Percentiles rank a stretch among this genome's conserved stretches.
Conservation (phyloP, 129 eudicot species). For the Flaveria robusta region DNA sequence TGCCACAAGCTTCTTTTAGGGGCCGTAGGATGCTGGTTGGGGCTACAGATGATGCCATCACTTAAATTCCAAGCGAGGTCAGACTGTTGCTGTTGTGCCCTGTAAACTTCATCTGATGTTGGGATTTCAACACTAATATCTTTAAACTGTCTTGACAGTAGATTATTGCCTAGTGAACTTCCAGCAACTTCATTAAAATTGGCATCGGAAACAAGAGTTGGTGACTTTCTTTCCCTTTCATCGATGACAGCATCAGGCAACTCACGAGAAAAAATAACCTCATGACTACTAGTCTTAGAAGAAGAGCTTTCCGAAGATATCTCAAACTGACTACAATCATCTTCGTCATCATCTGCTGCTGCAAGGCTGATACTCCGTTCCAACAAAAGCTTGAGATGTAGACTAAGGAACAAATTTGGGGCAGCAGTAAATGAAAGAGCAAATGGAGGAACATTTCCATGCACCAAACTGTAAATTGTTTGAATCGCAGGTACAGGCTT, state of each 20-base stretch:
- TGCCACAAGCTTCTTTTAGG: conserved; percentile 48
- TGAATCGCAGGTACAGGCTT: conserved; percentile 29
- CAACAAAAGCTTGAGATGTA: conserved; percentile 80
- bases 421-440: conserved; percentile 76
- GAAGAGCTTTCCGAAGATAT: conserved; percentile 34
- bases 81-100: conserved; percentile 28
- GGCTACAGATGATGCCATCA: conserved; percentile 47
- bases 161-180: conserved; percentile 14
- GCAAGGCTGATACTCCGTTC: conserved; percentile 57
- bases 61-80: conserved; percentile 40
- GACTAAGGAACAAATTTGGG: conserved; percentile 61
- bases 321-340: conserved; percentile 29
- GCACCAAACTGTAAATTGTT: conserved; percentile 38
- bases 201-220: conserved; percentile 40
- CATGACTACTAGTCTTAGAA: conserved; percentile 12
- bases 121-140: conserved; percentile 62
- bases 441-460: conserved; percentile 59
- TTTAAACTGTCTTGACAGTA: conserved; percentile 11
- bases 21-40: conserved; percentile 35
- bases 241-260: conserved; percentile 27
- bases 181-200: conserved; percentile 18
- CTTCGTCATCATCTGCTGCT: conserved; percentile 32
- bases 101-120: conserved; percentile 38
- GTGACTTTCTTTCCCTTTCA: conserved; percentile 17
- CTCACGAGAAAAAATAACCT: conserved; percentile 9